phyloP scores from a whole-genome alignment of 1,139 yeast species.

The Kodamaea arcana region DNA sequence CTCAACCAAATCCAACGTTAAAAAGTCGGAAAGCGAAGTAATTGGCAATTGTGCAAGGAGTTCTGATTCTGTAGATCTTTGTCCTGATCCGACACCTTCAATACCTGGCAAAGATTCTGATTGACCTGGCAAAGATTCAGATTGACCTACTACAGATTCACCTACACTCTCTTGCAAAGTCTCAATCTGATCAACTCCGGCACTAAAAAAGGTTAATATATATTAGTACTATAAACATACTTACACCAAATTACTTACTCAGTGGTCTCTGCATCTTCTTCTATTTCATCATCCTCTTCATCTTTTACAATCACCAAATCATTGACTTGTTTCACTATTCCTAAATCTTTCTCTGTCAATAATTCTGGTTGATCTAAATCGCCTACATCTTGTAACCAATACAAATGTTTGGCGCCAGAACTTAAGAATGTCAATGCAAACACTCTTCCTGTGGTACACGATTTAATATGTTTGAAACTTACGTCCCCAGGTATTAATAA shows the following conservation, averaged over 20 bases:
- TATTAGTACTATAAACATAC: neutral
- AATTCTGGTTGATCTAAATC: constrained; percentile 59
- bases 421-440: constrained; percentile 77
- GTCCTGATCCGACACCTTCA: no score
- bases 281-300: constrained; percentile 46
- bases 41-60: neutral
- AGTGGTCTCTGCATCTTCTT: constrained; percentile 26
- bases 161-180: no score
- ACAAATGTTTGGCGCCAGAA: constrained; percentile 79
- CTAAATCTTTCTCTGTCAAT: constrained; percentile 61
- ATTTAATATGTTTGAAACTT: constrained; percentile 67
- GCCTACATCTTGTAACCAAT: constrained; percentile 86
- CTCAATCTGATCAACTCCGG: no score
- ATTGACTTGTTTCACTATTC: constrained; percentile 48
- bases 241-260: no score
- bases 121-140: no score
- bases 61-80: no score
- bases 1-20: constrained; percentile 36
- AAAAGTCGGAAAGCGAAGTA: constrained; percentile 34
- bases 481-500: constrained; percentile 92
- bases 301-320: constrained; percentile 45
- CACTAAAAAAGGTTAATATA: neutral
- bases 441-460: constrained; percentile 81
- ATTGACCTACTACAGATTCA: no score
- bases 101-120: no score